Conservation (phyloP, 345 rosid species). For the Tarenaya hassleriana region DNA sequence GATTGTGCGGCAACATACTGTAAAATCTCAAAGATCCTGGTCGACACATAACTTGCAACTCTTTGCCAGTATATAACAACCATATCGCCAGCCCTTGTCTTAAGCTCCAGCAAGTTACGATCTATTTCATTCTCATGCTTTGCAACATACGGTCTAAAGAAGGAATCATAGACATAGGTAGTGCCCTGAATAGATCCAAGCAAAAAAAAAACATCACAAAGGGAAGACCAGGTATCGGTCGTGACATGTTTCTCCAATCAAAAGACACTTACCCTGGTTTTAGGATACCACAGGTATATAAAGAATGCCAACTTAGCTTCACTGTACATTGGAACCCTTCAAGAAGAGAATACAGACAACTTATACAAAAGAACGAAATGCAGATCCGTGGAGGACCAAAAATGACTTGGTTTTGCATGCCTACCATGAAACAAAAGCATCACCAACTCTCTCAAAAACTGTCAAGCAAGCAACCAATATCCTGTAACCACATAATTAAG, state of each 20-base stretch:
- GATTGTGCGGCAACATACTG: constrained; percentile 52
- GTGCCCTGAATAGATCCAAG: constrained; percentile 41
- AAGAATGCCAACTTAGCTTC: constrained; percentile 79
- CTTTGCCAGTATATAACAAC: constrained; percentile 46
- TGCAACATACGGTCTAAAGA: constrained; percentile 43
- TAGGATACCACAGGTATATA: constrained; percentile 69
- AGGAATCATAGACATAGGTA: constrained; percentile 43
- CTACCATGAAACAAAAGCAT: constrained; percentile 65
- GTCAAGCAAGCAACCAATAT: constrained; percentile 68
- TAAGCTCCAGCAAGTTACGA: constrained; percentile 49
- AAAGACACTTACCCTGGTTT: constrained; percentile 50
- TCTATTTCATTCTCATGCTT: constrained; percentile 67
- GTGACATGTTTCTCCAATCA: background rate
- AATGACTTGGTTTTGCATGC: constrained; percentile 1
- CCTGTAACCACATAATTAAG: constrained; percentile 34
- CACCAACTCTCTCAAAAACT: constrained; percentile 64
- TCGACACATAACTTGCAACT: constrained; percentile 50
- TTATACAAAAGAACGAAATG: background rate
- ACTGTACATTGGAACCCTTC: constrained; percentile 73
- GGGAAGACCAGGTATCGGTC: background rate
- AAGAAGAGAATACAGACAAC: constrained; percentile 22
- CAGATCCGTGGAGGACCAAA: background rate
- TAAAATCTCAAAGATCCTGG: constrained; percentile 43
- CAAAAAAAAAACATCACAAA: background rate
- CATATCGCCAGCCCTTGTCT: constrained; percentile 43